Conservation (phyloP, 2,329 filamentous ascomycete genomes). For the Diaporthe humulicola region DNA sequence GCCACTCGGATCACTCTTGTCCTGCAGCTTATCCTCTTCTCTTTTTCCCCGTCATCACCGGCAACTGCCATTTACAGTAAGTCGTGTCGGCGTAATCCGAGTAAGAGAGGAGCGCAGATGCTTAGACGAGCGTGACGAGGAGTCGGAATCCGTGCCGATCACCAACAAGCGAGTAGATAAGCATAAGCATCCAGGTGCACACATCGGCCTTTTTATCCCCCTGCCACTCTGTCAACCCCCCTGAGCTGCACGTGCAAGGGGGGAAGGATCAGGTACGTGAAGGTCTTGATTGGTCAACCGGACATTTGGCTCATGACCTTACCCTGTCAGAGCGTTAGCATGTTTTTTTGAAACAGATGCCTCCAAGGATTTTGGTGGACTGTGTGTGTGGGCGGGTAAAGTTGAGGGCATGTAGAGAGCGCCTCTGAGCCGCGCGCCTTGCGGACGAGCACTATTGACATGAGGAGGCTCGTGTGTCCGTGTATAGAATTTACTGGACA, state of each 20-base stretch:
- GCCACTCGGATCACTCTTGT: conserved; percentile 2
- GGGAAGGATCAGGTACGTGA: conserved; percentile 7
- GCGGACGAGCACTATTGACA: not conserved
- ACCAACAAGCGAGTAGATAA: not conserved
- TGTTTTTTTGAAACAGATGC: conserved; percentile 6
- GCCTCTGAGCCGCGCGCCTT: conserved; percentile 29
- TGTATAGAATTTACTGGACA: not conserved
- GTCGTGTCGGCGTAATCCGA: conserved; percentile 4
- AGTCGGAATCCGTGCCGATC: not conserved
- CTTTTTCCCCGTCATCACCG: not conserved
- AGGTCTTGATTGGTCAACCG: not conserved
- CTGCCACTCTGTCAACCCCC: not conserved
- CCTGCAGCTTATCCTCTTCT: not conserved
- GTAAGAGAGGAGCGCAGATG: not conserved
- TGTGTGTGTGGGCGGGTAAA: not conserved
- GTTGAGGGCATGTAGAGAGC: not conserved
- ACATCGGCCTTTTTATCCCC: not conserved
- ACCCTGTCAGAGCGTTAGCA: conserved; percentile 2
- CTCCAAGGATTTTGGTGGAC: not conserved
- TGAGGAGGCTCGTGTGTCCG: not conserved
- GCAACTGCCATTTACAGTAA: not conserved
- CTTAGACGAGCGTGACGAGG: not conserved
- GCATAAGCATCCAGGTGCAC: not conserved
- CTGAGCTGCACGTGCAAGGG: conserved; percentile 20
- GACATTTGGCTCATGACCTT: not conserved